Evolutionary conservation across 345 rosid genomes (phyloP).

Genomic region (Brassica nigra): DNA sequence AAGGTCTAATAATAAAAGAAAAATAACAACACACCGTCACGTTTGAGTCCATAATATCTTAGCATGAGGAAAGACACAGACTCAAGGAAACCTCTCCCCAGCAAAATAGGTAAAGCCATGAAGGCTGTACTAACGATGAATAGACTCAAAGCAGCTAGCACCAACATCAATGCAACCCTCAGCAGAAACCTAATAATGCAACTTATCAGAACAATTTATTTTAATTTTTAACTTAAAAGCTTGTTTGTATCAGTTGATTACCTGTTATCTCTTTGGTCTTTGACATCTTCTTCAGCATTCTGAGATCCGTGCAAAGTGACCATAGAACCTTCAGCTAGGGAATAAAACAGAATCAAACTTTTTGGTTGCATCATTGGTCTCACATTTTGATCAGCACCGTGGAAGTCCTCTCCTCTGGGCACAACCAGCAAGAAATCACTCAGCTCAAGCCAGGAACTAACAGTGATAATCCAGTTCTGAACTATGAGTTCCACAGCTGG

Average conservation of each 20-base stretch:
- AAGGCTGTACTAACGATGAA: constrained; percentile 11
- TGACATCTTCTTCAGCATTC: constrained; percentile 15
- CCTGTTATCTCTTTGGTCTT: constrained; percentile 12
- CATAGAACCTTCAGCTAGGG: constrained; percentile 26
- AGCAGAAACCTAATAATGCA: constrained; percentile 16
- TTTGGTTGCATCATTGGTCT: constrained; percentile 6
- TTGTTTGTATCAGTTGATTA: not conserved
- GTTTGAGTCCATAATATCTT: not conserved
- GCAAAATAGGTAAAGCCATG: constrained; percentile 31
- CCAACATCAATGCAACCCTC: constrained; percentile 23
- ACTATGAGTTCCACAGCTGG: not conserved
- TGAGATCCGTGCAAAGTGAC: not conserved
- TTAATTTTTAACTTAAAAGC: not conserved
- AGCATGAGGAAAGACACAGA: not conserved
- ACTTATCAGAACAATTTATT: constrained; percentile 5
- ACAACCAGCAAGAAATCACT: constrained; percentile 24
- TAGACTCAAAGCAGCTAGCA: constrained; percentile 29
- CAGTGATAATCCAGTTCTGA: constrained; percentile 25
- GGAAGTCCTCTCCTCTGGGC: constrained; percentile 12
- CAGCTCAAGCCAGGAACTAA: constrained; percentile 28
- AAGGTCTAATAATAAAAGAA: not conserved
- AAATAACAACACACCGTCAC: constrained; percentile 20
- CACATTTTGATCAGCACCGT: not conserved
- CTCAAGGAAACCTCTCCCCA: constrained; percentile 15
- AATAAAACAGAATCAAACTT: not conserved